A percentile compares a stretch with the other conserved stretches of the same genome.
phyloP scores from a whole-genome alignment of 2,329 filamentous ascomycete species.

The Alternaria viburni region DNA sequence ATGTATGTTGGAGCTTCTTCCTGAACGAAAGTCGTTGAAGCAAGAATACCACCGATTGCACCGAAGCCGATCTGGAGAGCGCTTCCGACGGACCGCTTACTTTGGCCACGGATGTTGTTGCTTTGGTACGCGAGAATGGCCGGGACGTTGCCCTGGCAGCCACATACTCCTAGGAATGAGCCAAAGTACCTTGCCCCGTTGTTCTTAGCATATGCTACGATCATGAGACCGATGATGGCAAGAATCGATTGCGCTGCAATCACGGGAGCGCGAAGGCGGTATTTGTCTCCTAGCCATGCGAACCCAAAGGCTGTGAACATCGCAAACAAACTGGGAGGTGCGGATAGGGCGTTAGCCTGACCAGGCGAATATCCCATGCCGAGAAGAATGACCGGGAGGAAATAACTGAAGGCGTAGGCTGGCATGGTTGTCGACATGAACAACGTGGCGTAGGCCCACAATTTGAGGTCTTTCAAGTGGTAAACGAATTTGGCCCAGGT shows the following conservation, averaged over 20 bases:
- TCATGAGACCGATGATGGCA: constrained; percentile 30
- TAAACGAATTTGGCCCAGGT: constrained; percentile 25
- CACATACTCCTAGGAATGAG: constrained; percentile 30
- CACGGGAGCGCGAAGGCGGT: constrained; percentile 29
- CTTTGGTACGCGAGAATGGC: constrained; percentile 35
- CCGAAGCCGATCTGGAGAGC: constrained; percentile 34
- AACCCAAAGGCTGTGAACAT: constrained; percentile 31
- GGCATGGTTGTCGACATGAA: constrained; percentile 34
- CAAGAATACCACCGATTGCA: constrained; percentile 35
- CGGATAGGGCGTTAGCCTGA: constrained; percentile 25
- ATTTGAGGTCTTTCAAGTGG: constrained; percentile 26
- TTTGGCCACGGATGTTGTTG: constrained; percentile 33
- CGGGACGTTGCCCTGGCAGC: constrained; percentile 27
- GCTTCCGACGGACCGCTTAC: constrained; percentile 26
- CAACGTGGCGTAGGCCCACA: constrained; percentile 32
- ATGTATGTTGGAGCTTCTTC: constrained; percentile 30
- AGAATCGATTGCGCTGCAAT: constrained; percentile 29
- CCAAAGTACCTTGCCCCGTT: constrained; percentile 35
- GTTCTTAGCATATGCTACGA: constrained; percentile 31
- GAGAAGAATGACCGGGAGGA: constrained; percentile 35
- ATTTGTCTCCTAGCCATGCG: constrained; percentile 35
- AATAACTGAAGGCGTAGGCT: constrained; percentile 35
- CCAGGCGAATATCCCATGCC: constrained; percentile 30
- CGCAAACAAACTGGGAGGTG: constrained; percentile 33
- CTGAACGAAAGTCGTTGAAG: constrained; percentile 26